Evolutionary conservation across 345 rosid species (phyloP).

Genomic region (Cochlearia excelsa): DNA sequence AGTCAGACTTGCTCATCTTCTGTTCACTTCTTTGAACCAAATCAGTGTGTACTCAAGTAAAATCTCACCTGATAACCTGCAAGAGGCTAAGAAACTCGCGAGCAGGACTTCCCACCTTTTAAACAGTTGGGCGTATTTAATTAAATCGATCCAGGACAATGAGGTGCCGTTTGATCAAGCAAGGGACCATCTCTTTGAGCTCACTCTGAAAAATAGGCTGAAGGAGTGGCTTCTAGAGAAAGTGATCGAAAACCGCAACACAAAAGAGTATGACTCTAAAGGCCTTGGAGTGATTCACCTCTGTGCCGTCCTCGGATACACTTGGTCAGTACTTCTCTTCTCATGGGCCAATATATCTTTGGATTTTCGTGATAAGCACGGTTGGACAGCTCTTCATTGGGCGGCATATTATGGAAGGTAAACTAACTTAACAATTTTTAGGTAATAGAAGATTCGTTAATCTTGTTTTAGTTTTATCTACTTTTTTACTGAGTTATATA

Average conservation of each 20-base stretch:
- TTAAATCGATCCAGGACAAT: constrained; percentile 56
- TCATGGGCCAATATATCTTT: constrained; percentile 73
- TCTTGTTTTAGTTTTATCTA: constrained; percentile 6
- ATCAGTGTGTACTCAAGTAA: constrained; percentile 55
- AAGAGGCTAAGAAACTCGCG: constrained; percentile 70
- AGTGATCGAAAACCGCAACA: constrained; percentile 56
- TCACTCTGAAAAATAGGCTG: constrained; percentile 65
- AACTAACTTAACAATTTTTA: neutral
- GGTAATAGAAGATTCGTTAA: neutral
- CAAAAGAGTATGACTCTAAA: constrained; percentile 58
- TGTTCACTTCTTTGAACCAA: constrained; percentile 64
- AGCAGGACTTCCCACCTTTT: constrained; percentile 50
- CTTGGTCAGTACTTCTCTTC: constrained; percentile 74
- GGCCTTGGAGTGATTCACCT: constrained; percentile 94
- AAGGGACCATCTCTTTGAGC: constrained; percentile 62
- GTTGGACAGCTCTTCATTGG: constrained; percentile 99
- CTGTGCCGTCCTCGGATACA: constrained; percentile 81
- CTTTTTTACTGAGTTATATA: neutral
- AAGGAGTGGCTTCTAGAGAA: constrained; percentile 92
- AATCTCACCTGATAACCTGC: constrained; percentile 50
- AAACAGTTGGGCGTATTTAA: constrained; percentile 63
- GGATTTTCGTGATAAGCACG: constrained; percentile 83
- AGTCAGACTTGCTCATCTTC: constrained; percentile 76
- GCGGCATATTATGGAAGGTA: constrained; percentile 89
- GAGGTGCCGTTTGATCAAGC: constrained; percentile 57